A percentile compares a stretch with the other conserved stretches of the same genome.
Conservation (phyloP, 2,329 filamentous ascomycete species). For the Claviceps digitariae region DNA sequence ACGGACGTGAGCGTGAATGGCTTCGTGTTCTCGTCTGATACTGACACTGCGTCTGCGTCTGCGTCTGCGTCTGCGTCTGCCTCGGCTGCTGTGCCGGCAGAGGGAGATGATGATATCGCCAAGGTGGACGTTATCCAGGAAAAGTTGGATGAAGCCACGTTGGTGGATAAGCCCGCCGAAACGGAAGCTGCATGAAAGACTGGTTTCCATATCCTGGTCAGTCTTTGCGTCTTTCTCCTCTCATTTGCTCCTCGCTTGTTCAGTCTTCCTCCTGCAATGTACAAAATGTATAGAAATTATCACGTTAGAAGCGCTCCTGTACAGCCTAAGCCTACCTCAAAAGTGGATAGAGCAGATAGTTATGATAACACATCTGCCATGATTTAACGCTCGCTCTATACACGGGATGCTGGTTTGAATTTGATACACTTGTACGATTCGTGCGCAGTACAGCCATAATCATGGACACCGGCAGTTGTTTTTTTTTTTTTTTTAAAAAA, state of each 20-base stretch:
- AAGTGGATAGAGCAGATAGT: neutral
- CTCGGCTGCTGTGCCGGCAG: neutral
- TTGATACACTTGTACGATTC: too few species aligned
- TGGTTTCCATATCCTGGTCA: neutral
- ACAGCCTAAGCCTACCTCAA: neutral
- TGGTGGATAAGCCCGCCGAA: neutral
- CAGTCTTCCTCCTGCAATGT: neutral
- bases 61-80: neutral
- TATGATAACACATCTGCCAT: neutral
- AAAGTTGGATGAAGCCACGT: conserved; percentile 7
- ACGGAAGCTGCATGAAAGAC: neutral
- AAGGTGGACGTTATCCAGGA: conserved; percentile 6
- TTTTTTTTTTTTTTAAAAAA: too few species aligned
- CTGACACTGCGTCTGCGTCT: neutral
- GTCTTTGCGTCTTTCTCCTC: neutral
- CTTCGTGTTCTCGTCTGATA: conserved; percentile 11
- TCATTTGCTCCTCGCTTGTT: neutral
- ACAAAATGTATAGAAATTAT: too few species aligned
- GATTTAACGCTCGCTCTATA: neutral
- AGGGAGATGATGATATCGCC: neutral
- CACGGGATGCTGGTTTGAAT: too few species aligned
- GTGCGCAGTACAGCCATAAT: too few species aligned
- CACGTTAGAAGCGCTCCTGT: neutral
- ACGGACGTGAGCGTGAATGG: conserved; percentile 22
- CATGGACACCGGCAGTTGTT: too few species aligned